Evolutionary conservation across 768 basidiomycete species (phyloP), one percentile per base, ranked within the genome.

Genomic region (Russula brevipes): DNA sequence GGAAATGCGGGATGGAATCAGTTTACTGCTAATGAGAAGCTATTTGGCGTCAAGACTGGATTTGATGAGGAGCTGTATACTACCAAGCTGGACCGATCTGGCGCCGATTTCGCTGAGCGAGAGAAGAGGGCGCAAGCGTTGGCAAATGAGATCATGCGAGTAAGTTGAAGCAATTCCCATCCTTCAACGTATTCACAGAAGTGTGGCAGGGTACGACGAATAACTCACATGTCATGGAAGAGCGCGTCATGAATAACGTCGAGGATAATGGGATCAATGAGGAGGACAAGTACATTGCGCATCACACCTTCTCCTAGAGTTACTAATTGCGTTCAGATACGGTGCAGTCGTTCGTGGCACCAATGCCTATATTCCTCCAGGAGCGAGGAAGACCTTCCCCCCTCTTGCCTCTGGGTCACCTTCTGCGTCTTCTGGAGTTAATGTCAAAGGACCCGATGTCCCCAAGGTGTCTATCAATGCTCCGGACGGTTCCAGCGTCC

Each of bases 31-130:
- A 99, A 98, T 75, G 96, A 98, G 75, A 81, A 89, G 69, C 80
- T 92, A 59, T 98, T 97, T 71, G 97, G 97, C 30, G 86, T 96
- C 65, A 93, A 81, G 70, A 93, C 94, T 9, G 84, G 84, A 69
- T 99, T 92, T 74, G 88, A 96, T 70, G 97, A 99, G 77, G 91
- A 96, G 61, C 72, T 86, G 39, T 99, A 99, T 74, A 98, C 97
- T 11, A 98, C 96, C 17, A 93, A 86, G 76, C 80, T 99, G 50
- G 92, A 98, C 72, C 84, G 91, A 66, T 82, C 76, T 58, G 88
- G 85, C 7, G 82, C 88, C 24, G 94, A 95, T 74, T 99, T 82
- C 74, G 91, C 88, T 76, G 91, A 94, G 76, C 82, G 85, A 64
- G 95, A 98, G 74, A 82, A 85, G 65, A 85, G 88, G 73, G 97